These are phyloP conservation scores for Pholiota microspora DNA, from an alignment of 768 basidiomycete genomes.

Conservation along the genomic window DNA sequence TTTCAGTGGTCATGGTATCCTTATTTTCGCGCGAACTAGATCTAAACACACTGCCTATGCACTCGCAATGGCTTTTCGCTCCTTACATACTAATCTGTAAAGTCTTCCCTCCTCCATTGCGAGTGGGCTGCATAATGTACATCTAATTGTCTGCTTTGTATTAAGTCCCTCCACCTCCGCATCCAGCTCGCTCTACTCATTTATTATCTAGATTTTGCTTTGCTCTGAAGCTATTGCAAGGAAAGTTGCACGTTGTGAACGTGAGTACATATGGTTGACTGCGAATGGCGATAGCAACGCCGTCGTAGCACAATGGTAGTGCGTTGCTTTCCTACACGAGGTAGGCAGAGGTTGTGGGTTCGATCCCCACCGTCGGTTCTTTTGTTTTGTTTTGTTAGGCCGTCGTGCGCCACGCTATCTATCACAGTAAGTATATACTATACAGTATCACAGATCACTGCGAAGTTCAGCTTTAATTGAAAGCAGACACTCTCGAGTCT, in stretches of 20 bases:
- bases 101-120: not conserved
- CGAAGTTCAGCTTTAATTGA: too few relatives aligned
- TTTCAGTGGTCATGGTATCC: not conserved
- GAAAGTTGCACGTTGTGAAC: too few relatives aligned
- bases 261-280: too few relatives aligned
- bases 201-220: too few relatives aligned
- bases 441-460: too few relatives aligned
- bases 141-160: not conserved
- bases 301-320: constrained; percentile 28
- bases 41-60: not conserved
- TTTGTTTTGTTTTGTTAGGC: not conserved
- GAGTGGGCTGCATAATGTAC: not conserved
- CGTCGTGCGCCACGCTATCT: not conserved
- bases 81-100: not conserved
- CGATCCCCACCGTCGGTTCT: constrained; percentile 20
- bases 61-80: not conserved
- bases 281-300: too few relatives aligned
- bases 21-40: not conserved
- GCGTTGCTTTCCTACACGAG: constrained; percentile 25
- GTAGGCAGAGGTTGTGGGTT: constrained; percentile 26
- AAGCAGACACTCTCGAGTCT: too few relatives aligned
- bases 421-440: too few relatives aligned
- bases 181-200: too few relatives aligned
- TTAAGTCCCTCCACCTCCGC: too few relatives aligned
- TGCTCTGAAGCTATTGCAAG: too few relatives aligned